Evolutionary conservation across 2,329 filamentous ascomycete species (phyloP).

Genomic region (Alternaria ventricosa): DNA sequence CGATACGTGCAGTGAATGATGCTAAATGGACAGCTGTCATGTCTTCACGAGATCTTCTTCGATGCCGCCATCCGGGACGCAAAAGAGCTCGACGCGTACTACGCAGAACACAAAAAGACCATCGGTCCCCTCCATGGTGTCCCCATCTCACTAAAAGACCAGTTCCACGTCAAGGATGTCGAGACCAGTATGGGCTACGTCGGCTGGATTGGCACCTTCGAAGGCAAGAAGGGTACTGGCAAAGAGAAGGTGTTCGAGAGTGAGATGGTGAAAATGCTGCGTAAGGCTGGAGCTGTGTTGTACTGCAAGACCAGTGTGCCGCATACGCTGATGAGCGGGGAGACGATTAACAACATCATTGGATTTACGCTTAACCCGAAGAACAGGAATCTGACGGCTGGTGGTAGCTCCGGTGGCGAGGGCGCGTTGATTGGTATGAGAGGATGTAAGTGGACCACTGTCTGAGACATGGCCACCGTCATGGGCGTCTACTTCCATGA

Average conservation of each 20-base stretch:
- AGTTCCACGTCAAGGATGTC: slow-evolving; percentile 57
- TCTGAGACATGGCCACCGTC: no score
- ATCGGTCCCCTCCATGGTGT: slow-evolving; percentile 56
- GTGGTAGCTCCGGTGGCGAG: slow-evolving; percentile 67
- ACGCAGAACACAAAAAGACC: slow-evolving; percentile 37
- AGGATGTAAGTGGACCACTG: slow-evolving; percentile 50
- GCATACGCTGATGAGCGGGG: slow-evolving; percentile 64
- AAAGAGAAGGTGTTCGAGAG: slow-evolving; percentile 64
- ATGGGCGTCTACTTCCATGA: background rate
- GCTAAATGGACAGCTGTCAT: slow-evolving; percentile 24
- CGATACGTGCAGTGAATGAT: background rate
- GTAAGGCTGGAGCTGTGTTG: slow-evolving; percentile 61
- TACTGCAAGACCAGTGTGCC: slow-evolving; percentile 67
- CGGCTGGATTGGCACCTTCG: slow-evolving; percentile 68
- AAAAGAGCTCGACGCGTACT: slow-evolving; percentile 51
- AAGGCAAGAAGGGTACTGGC: slow-evolving; percentile 61
- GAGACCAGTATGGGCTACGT: slow-evolving; percentile 66
- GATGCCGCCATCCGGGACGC: slow-evolving; percentile 53
- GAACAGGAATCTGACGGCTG: slow-evolving; percentile 60
- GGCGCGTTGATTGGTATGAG: slow-evolving; percentile 63
- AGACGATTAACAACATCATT: slow-evolving; percentile 68
- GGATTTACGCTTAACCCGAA: slow-evolving; percentile 64
- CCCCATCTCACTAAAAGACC: slow-evolving; percentile 57
- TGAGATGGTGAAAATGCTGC: slow-evolving; percentile 63
- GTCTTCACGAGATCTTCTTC: slow-evolving; percentile 59